Conservation (phyloP, 306 rosid genomes). For the Senna siamea region DNA sequence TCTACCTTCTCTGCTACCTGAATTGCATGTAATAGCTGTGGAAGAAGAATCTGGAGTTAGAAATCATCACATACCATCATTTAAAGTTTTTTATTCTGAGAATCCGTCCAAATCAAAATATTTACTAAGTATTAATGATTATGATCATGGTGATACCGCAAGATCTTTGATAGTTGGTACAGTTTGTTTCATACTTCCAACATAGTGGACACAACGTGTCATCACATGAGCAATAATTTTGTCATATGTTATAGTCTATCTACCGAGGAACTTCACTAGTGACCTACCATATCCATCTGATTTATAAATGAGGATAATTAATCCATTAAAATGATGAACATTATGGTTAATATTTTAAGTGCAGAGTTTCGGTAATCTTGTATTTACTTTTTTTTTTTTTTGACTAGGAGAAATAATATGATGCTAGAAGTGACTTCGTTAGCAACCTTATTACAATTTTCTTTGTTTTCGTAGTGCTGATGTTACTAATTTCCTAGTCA, state of each 20-base stretch:
- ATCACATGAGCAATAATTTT: too few relatives aligned
- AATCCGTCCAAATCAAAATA: not conserved
- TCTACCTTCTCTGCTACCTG: slow-evolving; percentile 78
- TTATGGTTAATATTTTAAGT: too few relatives aligned
- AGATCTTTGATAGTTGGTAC: not conserved
- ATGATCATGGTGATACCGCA: too few relatives aligned
- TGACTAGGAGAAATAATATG: not conserved
- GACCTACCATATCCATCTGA: too few relatives aligned
- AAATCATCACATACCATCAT: slow-evolving; percentile 3
- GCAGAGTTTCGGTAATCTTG: not conserved
- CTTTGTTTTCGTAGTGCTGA: not conserved
- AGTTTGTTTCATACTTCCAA: not conserved
- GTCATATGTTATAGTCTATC: not conserved
- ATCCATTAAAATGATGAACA: too few relatives aligned
- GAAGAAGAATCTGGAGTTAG: slow-evolving; percentile 35
- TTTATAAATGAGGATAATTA: too few relatives aligned
- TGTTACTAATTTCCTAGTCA: not conserved
- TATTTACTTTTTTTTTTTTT: not conserved
- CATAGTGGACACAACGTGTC: too few relatives aligned
- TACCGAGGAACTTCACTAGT: not conserved
- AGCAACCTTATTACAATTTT: not conserved
- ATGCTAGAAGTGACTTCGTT: not conserved
- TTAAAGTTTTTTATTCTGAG: too few relatives aligned
- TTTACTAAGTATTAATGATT: slow-evolving; percentile 7
- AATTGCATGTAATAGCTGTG: slow-evolving; percentile 74